Percentiles rank a stretch among this genome's conserved stretches.
Conservation (phyloP, 768 basidiomycete species). For the Pleurotus pulmonarius region DNA sequence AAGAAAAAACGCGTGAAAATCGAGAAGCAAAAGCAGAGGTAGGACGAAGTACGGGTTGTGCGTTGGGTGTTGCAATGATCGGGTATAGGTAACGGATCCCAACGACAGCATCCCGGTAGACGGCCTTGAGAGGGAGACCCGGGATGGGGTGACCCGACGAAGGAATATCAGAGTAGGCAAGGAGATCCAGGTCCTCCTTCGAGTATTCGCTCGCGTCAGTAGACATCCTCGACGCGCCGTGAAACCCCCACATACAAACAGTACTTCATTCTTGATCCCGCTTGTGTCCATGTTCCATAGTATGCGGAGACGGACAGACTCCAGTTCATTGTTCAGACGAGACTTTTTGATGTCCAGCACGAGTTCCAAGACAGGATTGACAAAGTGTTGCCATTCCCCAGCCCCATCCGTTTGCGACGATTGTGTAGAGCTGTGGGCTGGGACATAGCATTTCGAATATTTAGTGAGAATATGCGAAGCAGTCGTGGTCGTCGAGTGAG, state of each 20-base stretch:
- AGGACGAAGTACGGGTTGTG: background rate
- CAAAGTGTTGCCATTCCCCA: conserved; percentile 76
- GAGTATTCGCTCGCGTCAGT: conserved; percentile 4
- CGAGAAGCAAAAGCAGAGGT: background rate
- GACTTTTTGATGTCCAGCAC: conserved; percentile 58
- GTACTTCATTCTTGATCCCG: conserved; percentile 47
- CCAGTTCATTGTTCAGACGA: conserved; percentile 39
- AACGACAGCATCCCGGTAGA: conserved; percentile 69
- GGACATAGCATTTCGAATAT: conserved; percentile 66
- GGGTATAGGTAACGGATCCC: conserved; percentile 73
- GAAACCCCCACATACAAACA: conserved; percentile 53
- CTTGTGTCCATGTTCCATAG: conserved; percentile 54
- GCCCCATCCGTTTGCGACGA: conserved; percentile 7
- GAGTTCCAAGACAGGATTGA: conserved; percentile 63
- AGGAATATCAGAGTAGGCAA: conserved; percentile 56
- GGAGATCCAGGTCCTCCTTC: conserved; percentile 76
- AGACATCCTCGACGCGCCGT: conserved; percentile 4
- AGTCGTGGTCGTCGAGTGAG: conserved; percentile 57
- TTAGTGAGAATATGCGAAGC: conserved; percentile 55
- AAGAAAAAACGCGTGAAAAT: background rate
- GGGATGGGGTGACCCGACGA: conserved; percentile 11
- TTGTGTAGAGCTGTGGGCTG: conserved; percentile 10
- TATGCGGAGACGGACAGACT: conserved; percentile 64
- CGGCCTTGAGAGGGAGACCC: conserved; percentile 73
- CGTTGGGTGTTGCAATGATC: conserved; percentile 16